A percentile compares a stretch with the other conserved stretches of the same genome.
phyloP scores from a whole-genome alignment of 176 grass and related monocot species.

The Eragrostis curvula region DNA sequence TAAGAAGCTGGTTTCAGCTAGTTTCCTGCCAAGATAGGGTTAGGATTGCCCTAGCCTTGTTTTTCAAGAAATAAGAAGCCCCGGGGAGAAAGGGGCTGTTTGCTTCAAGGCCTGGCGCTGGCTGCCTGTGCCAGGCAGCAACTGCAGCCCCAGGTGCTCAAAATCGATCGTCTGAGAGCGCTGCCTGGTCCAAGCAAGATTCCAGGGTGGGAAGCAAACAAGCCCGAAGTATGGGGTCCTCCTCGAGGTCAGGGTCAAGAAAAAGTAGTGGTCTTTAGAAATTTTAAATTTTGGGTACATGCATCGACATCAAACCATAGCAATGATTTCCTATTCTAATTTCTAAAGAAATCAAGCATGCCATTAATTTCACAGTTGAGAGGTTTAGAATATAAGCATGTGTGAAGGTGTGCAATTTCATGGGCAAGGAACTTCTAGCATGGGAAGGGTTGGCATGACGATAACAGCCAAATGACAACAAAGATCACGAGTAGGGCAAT shows the following conservation, averaged over 20 bases:
- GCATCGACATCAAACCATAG: conserved; percentile 4
- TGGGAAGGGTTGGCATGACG: not conserved
- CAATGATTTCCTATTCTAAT: not conserved
- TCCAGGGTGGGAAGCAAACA: not conserved
- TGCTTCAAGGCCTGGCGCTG: too few species aligned
- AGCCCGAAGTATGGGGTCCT: not conserved
- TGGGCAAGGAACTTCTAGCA: not conserved
- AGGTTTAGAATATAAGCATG: not conserved
- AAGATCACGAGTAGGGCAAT: not conserved
- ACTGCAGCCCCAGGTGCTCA: too few species aligned
- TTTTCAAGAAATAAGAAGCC: too few species aligned
- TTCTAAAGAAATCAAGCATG: not conserved
- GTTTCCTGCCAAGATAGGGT: not conserved
- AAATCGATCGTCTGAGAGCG: too few species aligned
- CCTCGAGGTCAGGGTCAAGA: not conserved
- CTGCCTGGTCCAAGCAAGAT: not conserved
- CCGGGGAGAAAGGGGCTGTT: too few species aligned
- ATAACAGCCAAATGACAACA: not conserved
- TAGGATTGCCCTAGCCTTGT: not conserved
- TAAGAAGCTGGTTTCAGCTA: not conserved
- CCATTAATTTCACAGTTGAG: not conserved
- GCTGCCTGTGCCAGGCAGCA: too few species aligned
- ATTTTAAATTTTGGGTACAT: not conserved
- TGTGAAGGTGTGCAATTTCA: not conserved
- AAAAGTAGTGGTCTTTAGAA: not conserved